Evolutionary conservation across 169 alveolate species (phyloP).

Genomic region (Plasmodium ovale): DNA sequence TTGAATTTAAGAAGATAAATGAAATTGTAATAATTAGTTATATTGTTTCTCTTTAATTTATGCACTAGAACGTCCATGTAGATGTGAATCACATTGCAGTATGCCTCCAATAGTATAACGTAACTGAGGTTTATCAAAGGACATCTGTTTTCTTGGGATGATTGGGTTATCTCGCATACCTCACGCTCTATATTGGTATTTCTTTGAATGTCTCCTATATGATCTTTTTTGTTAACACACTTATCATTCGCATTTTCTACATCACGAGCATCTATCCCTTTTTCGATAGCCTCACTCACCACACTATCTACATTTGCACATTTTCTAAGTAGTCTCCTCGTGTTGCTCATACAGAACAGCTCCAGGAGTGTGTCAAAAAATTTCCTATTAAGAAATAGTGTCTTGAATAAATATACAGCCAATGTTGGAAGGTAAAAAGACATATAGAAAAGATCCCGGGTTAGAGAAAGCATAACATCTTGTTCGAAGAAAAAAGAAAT

Average conservation of each 20-base stretch:
- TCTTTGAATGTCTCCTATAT: background rate
- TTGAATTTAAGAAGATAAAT: conserved; percentile 35
- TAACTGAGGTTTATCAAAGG: background rate
- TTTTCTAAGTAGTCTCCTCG: too few species aligned
- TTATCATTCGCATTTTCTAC: too few species aligned
- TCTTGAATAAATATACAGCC: background rate
- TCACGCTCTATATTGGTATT: background rate
- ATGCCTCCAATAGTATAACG: conserved; percentile 14
- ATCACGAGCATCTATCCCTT: too few species aligned
- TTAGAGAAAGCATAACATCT: background rate
- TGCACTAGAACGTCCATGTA: conserved; percentile 30
- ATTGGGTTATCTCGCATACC: background rate
- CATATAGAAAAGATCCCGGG: conserved; percentile 19
- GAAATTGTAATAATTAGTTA: conserved; percentile 27
- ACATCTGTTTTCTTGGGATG: background rate
- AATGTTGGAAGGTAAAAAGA: conserved; percentile 17
- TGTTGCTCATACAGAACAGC: background rate
- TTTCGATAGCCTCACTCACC: too few species aligned
- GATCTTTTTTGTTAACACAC: too few species aligned
- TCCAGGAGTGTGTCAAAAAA: conserved; percentile 6
- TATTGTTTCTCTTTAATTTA: conserved; percentile 38
- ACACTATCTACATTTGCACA: too few species aligned
- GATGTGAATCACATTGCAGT: conserved; percentile 1
- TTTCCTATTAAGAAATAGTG: conserved; percentile 5
- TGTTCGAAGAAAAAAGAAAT: conserved; percentile 2